These are phyloP conservation scores for Colletotrichum tanaceti DNA, from an alignment of 2,329 filamentous ascomycete genomes.

Conservation along the genomic window DNA sequence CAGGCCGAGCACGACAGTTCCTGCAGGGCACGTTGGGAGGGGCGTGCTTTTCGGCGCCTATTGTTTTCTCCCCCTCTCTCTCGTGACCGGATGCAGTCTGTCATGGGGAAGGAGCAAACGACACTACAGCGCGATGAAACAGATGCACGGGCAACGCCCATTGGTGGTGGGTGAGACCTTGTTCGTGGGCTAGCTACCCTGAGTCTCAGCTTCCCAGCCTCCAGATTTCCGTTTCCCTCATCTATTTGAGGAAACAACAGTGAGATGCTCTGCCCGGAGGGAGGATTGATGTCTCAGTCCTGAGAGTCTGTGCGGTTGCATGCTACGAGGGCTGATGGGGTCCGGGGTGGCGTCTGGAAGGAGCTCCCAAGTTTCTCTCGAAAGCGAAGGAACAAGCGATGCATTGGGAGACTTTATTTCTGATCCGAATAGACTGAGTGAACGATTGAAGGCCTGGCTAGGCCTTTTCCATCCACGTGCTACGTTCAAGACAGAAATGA, in stretches of 20 bases:
- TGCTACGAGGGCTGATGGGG: conserved; percentile 18
- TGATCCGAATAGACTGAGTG: conserved; percentile 8
- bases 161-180: conserved; percentile 7
- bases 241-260: conserved; percentile 26
- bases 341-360: conserved; percentile 19
- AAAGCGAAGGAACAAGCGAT: conserved; percentile 14
- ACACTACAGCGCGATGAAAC: conserved; percentile 32
- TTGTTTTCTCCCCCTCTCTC: not conserved
- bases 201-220: conserved; percentile 4
- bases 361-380: conserved; percentile 8
- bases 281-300: conserved; percentile 16
- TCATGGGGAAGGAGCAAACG: conserved; percentile 24
- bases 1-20: not conserved
- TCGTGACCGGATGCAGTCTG: conserved; percentile 17
- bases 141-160: conserved; percentile 26
- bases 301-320: conserved; percentile 35
- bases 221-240: not conserved
- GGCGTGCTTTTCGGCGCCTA: not conserved
- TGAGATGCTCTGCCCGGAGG: conserved; percentile 5
- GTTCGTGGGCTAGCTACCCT: conserved; percentile 8
- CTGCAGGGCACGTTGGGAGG: conserved; percentile 13
- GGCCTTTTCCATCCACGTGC: not conserved
- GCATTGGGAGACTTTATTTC: not conserved
- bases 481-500: not conserved
- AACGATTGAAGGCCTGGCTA: not conserved